Percentiles rank a stretch among this genome's conserved stretches.
phyloP scores from a whole-genome alignment of 164 flowering plant genomes.

The Vitis amurensis region DNA sequence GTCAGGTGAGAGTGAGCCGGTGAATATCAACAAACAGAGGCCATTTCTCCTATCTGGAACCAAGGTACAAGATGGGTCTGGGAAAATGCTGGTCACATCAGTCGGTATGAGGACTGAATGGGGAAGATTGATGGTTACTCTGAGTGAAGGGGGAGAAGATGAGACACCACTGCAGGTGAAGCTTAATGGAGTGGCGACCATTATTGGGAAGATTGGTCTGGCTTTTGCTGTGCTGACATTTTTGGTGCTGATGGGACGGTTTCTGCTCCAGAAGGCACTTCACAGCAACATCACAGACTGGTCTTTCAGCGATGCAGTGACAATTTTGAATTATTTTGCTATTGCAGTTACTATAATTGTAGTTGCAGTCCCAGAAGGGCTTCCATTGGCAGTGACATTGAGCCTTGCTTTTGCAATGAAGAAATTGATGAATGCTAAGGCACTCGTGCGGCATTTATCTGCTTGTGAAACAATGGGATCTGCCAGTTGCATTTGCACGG shows the following conservation, averaged over 20 bases:
- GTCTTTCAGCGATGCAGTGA: constrained; percentile 33
- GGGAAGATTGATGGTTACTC: constrained; percentile 56
- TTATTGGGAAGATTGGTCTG: constrained; percentile 61
- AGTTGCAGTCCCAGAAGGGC: constrained; percentile 70
- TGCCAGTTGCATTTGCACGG: constrained; percentile 68
- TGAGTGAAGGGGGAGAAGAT: constrained; percentile 46
- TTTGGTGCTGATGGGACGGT: constrained; percentile 37
- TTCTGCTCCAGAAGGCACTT: constrained; percentile 30
- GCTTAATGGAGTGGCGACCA: constrained; percentile 64
- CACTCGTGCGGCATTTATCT: constrained; percentile 59
- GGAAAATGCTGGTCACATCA: constrained; percentile 50
- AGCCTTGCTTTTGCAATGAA: constrained; percentile 72
- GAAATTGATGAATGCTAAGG: constrained; percentile 57
- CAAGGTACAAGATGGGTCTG: constrained; percentile 59
- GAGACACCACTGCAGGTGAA: constrained; percentile 70
- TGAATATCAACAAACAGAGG: constrained; percentile 16
- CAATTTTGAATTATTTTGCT: constrained; percentile 45
- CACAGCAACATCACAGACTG: constrained; percentile 28
- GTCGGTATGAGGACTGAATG: constrained; percentile 67
- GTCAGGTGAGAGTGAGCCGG: constrained; percentile 54
- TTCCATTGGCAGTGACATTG: constrained; percentile 64
- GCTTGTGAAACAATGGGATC: constrained; percentile 92
- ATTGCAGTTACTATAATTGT: constrained; percentile 59
- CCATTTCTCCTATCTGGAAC: constrained; percentile 58
- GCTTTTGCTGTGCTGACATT: constrained; percentile 55